Evolutionary conservation across 129 eudicot species (phyloP).

Genomic region (Dittrichia graveolens): DNA sequence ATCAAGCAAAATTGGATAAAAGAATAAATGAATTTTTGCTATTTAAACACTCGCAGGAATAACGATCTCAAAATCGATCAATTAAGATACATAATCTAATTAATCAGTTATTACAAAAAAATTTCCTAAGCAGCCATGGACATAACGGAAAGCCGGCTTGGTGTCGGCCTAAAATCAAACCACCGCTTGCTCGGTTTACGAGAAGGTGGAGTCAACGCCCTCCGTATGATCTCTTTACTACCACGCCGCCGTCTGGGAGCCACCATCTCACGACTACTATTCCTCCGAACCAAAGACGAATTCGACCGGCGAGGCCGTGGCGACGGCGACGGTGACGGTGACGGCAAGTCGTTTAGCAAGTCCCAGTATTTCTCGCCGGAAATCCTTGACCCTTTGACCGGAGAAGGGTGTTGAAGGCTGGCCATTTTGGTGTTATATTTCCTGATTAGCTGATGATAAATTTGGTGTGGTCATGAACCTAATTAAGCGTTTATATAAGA

Average conservation of each 20-base stretch:
- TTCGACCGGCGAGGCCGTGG: constrained; percentile 30
- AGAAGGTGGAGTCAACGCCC: constrained; percentile 66
- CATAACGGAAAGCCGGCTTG: constrained; percentile 73
- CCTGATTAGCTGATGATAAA: neutral
- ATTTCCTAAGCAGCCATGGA: constrained; percentile 42
- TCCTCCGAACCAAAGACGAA: constrained; percentile 36
- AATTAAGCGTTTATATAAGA: constrained; percentile 2
- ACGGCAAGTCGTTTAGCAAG: constrained; percentile 19
- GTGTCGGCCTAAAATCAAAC: constrained; percentile 64
- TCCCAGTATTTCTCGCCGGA: constrained; percentile 19
- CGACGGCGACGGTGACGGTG: constrained; percentile 29
- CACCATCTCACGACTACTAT: constrained; percentile 16
- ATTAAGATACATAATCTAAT: constrained; percentile 3
- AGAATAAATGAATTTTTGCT: constrained; percentile 10
- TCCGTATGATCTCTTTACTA: constrained; percentile 53
- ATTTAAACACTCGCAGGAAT: constrained; percentile 4
- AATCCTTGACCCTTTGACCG: constrained; percentile 15
- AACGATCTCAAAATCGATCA: constrained; percentile 4
- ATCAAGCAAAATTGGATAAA: neutral
- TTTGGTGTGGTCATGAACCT: constrained; percentile 2
- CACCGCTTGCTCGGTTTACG: constrained; percentile 50
- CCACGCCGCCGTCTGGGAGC: constrained; percentile 46
- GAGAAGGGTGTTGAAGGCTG: constrained; percentile 31
- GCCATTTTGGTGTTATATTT: constrained; percentile 21
- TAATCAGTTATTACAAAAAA: neutral